These are phyloP conservation scores for Phascolomyces articulosus DNA, from an alignment of 371 early-diverging fungal genomes.

Conservation along the genomic window DNA sequence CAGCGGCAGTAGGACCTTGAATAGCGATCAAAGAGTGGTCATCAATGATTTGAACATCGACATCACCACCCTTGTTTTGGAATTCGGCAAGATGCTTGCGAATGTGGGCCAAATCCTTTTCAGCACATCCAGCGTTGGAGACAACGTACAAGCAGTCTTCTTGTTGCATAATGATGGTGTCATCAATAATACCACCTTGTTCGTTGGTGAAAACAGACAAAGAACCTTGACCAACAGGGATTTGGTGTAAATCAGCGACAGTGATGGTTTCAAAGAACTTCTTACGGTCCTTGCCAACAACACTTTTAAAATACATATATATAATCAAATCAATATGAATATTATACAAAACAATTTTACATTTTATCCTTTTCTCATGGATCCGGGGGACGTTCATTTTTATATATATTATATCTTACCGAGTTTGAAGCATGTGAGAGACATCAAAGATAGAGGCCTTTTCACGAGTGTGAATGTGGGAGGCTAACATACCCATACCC, in stretches of 20 bases:
- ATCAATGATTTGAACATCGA: slow-evolving; percentile 81
- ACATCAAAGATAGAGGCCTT: slow-evolving; percentile 97
- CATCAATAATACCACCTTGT: slow-evolving; percentile 97
- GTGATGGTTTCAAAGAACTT: slow-evolving; percentile 89
- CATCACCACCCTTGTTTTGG: slow-evolving; percentile 88
- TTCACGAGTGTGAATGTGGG: slow-evolving; percentile 89
- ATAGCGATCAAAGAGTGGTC: slow-evolving; percentile 89
- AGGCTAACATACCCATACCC: slow-evolving; percentile 81
- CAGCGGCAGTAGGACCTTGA: slow-evolving; percentile 85
- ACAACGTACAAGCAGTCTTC: slow-evolving; percentile 87
- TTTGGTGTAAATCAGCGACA: slow-evolving; percentile 83
- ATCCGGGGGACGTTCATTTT: too few relatives aligned
- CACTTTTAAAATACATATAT: slow-evolving; percentile 46
- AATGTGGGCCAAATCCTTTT: slow-evolving; percentile 93
- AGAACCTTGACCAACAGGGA: slow-evolving; percentile 82
- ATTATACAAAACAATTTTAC: too few relatives aligned
- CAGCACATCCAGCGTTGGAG: slow-evolving; percentile 97
- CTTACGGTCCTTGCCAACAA: slow-evolving; percentile 87
- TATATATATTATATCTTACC: slow-evolving; percentile 46
- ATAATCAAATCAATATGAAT: too few relatives aligned
- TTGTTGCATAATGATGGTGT: slow-evolving; percentile 93
- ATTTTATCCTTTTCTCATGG: too few relatives aligned
- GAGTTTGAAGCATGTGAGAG: slow-evolving; percentile 97
- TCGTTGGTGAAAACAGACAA: slow-evolving; percentile 95
- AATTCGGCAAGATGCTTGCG: slow-evolving; percentile 75